These are phyloP conservation scores for Metschnikowia arizonensis DNA, from an alignment of 805 yeast species.

Conservation along the genomic window DNA sequence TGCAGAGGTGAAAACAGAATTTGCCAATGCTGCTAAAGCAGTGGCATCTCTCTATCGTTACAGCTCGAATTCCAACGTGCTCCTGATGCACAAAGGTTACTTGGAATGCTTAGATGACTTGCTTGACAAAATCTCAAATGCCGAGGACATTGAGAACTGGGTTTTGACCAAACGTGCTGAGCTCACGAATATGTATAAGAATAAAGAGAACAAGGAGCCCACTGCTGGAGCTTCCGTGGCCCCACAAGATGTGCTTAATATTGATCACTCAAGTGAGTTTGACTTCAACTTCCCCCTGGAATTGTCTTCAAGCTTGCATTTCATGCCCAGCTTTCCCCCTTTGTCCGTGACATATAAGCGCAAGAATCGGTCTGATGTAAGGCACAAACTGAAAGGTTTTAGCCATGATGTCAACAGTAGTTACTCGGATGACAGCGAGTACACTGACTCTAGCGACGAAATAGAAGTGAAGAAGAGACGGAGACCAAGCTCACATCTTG, in stretches of 20 bases:
- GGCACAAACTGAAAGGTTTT: constrained; percentile 6
- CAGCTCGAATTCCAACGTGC: constrained; percentile 48
- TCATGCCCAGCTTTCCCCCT: constrained; percentile 36
- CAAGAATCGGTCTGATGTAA: constrained; percentile 10
- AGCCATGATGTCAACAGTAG: constrained; percentile 10
- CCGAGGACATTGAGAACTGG: constrained; percentile 52
- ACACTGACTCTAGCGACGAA: constrained; percentile 15
- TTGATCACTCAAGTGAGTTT: constrained; percentile 40
- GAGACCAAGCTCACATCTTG: constrained; percentile 4
- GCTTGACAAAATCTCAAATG: constrained; percentile 35
- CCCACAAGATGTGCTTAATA: constrained; percentile 34
- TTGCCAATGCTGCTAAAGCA: constrained; percentile 40
- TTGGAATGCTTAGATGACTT: constrained; percentile 58
- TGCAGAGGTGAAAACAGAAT: constrained; percentile 21
- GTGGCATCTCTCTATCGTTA: constrained; percentile 54
- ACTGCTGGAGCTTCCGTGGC: constrained; percentile 19
- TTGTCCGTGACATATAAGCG: constrained; percentile 33
- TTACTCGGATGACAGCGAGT: constrained; percentile 21
- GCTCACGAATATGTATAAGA: constrained; percentile 20
- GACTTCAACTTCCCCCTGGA: constrained; percentile 30
- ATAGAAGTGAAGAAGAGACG: constrained; percentile 9
- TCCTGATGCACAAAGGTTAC: constrained; percentile 55
- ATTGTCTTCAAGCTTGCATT: constrained; percentile 25
- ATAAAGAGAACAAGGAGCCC: constrained; percentile 7
- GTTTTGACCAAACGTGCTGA: constrained; percentile 46